Base-by-base conservation (phyloP, 345 rosid genomes). In the Kandelia obovata region DNA sequence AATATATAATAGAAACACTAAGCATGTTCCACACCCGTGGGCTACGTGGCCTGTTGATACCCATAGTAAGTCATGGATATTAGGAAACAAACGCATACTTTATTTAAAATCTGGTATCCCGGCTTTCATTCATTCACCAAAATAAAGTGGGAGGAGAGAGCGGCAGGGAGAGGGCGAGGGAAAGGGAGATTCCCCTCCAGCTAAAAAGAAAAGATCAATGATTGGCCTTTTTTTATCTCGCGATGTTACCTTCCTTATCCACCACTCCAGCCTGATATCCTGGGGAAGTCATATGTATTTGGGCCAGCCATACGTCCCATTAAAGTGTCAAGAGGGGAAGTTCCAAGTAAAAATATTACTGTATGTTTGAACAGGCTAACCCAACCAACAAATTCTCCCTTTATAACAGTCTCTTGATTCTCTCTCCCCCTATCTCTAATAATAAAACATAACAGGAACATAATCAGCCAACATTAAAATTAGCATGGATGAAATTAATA, bases 141-240 rank as follows among this genome's bases (percentile, higher is more conserved):
- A 43, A 53, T 47, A 23, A 53, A 47, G 16, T 11, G 59, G 16
- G 59, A 16, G 59, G 28, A 25, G 16, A 27, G 28, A 56, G 9
- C 9, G 59, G 10, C 26, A 62, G 39, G 17, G 46, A 62, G 34
- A 32, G 39, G 25, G 68, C 53, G 13, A 66, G 63, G 32, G 51
- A 47, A 62, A 32, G 61, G 65, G 71, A 72, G 83, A 79, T 71
- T 77, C 82, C 53, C 26, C 64, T 74, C 77, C 81, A 74, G 81
- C 85, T 74, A 79, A 69, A 79, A 77, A 69, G 81, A 77, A 73
- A 30, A 49, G 19, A 62, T 49, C 79, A 82, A 79, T 74, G 64
- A 71, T 71, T 73, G 68, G 51, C 74, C 66, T 58, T 58, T 61
- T 71, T 64, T 57, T 21, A 21, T 21, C 66, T 73, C 51, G 52